phyloP scores from a whole-genome alignment of 2,329 filamentous ascomycete genomes.

The Aquanectria penicillioides region DNA sequence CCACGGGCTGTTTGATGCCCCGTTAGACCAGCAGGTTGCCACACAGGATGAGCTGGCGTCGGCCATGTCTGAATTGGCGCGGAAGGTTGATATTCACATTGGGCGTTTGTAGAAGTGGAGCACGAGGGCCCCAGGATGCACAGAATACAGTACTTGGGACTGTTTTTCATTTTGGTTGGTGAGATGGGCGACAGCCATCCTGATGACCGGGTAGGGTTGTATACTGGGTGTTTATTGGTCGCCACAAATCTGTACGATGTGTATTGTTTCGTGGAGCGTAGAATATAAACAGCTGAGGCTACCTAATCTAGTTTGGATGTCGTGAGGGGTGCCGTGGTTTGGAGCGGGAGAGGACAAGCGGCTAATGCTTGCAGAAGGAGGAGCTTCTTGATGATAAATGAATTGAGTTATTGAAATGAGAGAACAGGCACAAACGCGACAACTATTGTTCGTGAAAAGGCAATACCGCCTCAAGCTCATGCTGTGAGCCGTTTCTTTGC shows the following conservation, averaged over 20 bases:
- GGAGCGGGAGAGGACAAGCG: too few relatives aligned
- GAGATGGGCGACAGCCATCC: too few relatives aligned
- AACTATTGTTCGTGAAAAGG: too few relatives aligned
- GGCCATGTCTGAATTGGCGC: constrained; percentile 25
- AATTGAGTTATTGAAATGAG: background rate
- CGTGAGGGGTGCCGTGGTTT: too few relatives aligned
- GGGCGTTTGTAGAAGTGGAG: constrained; percentile 1
- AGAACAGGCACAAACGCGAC: too few relatives aligned
- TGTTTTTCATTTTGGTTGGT: background rate
- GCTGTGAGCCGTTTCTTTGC: background rate
- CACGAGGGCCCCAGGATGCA: too few relatives aligned
- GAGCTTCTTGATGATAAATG: too few relatives aligned
- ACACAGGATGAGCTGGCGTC: constrained; percentile 32
- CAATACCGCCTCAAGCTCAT: too few relatives aligned
- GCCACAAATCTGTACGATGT: background rate
- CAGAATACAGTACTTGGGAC: background rate
- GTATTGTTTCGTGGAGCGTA: background rate
- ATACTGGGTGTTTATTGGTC: background rate
- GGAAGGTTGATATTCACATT: constrained; percentile 33
- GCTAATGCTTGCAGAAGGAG: too few relatives aligned
- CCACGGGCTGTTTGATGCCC: constrained; percentile 52
- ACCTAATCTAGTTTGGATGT: too few relatives aligned
- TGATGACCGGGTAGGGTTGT: too few relatives aligned
- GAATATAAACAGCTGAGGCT: too few relatives aligned
- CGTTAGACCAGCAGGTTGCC: constrained; percentile 21